Conservation (phyloP, 352 stramenopile genomes). For the Aphanomyces invadans region DNA sequence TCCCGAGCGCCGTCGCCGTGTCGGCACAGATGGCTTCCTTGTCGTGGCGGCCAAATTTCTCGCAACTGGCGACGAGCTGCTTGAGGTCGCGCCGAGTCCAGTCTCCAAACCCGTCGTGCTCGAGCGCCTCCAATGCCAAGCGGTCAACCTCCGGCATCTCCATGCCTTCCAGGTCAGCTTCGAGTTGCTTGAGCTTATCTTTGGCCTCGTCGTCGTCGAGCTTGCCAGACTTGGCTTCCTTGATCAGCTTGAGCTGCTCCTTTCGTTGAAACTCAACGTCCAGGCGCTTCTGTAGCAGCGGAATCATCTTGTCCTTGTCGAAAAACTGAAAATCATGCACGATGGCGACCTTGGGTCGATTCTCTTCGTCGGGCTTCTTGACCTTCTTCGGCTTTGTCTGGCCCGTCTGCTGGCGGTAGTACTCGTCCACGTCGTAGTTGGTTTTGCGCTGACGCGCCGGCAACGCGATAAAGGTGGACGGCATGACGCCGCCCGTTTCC, state of each 20-base stretch:
- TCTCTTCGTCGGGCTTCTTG: constrained; percentile 81
- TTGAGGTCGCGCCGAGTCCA: constrained; percentile 89
- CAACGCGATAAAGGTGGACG: constrained; percentile 86
- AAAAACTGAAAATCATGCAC: constrained; percentile 96
- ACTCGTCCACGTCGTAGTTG: constrained; percentile 97
- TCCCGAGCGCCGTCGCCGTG: constrained; percentile 83
- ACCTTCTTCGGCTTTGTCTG: constrained; percentile 50
- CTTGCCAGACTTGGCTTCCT: constrained; percentile 51
- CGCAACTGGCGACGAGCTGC: constrained; percentile 86
- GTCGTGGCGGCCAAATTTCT: constrained; percentile 91
- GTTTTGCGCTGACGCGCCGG: constrained; percentile 81
- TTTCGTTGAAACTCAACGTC: constrained; percentile 87
- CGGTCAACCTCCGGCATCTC: constrained; percentile 62
- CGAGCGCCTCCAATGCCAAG: constrained; percentile 60
- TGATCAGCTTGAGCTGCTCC: constrained; percentile 70
- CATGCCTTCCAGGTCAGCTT: constrained; percentile 73
- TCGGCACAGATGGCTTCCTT: constrained; percentile 86
- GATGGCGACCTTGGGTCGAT: constrained; percentile 73
- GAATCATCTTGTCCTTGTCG: constrained; percentile 82
- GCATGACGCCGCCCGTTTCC: constrained; percentile 55
- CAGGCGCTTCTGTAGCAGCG: constrained; percentile 77
- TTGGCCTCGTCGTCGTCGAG: constrained; percentile 52
- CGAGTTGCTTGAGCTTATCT: constrained; percentile 52
- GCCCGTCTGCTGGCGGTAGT: constrained; percentile 86
- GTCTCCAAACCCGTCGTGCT: constrained; percentile 91